Percentiles rank a stretch among this genome's conserved stretches.
phyloP scores from a whole-genome alignment of 139 green algal genomes.

The Spirogloea muscicola region DNA sequence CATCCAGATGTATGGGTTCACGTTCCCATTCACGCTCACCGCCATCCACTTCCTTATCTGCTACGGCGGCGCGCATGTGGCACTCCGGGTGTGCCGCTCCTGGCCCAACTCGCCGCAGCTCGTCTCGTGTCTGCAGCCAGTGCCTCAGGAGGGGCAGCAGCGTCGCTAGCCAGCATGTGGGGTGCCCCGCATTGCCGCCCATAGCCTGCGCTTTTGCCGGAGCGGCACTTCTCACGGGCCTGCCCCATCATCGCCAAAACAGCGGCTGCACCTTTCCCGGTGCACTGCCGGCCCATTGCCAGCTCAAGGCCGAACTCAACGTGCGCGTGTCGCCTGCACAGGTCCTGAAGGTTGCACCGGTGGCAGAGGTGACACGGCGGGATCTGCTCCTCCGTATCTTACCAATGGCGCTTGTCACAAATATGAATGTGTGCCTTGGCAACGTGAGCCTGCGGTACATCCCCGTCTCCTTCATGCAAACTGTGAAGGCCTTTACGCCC shows the following conservation, averaged over 20 bases:
- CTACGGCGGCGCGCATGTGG: slow-evolving; percentile 29
- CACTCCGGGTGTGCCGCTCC: slow-evolving; percentile 19
- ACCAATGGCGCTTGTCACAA: slow-evolving; percentile 76
- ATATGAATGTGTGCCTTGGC: slow-evolving; percentile 76
- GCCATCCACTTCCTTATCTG: slow-evolving; percentile 48
- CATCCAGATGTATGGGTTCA: slow-evolving; percentile 48
- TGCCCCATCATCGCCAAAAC: too few relatives aligned
- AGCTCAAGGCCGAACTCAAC: too few relatives aligned
- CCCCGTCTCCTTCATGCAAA: slow-evolving; percentile 90
- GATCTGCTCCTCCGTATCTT: slow-evolving; percentile 52
- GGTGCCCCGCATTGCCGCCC: too few relatives aligned
- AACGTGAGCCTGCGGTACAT: slow-evolving; percentile 80
- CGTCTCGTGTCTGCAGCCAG: too few relatives aligned
- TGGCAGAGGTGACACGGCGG: slow-evolving; percentile 14
- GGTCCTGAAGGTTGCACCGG: slow-evolving; percentile 17
- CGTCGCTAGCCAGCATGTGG: too few relatives aligned
- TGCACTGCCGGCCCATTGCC: too few relatives aligned
- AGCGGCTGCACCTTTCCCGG: too few relatives aligned
- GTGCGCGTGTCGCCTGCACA: too few relatives aligned
- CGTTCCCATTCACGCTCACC: slow-evolving; percentile 48
- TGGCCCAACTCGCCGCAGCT: too few relatives aligned
- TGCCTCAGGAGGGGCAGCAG: too few relatives aligned
- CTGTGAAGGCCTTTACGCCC: slow-evolving; percentile 55
- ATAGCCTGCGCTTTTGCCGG: too few relatives aligned
- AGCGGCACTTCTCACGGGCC: too few relatives aligned